phyloP scores from a whole-genome alignment of 805 yeast species.

The Kregervanrija fluxuum region DNA sequence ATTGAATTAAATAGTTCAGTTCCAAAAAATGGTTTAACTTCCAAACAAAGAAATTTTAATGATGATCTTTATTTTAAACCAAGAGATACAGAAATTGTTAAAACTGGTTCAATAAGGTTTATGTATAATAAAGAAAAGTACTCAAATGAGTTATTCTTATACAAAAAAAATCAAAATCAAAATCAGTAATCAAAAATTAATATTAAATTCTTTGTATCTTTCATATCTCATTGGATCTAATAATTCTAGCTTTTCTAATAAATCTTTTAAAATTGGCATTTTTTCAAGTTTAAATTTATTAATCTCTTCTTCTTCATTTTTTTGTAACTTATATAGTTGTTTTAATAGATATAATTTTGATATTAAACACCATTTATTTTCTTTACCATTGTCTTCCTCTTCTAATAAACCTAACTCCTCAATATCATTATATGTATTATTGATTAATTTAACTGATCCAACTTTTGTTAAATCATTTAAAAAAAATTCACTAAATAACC shows the following conservation, averaged over 20 bases:
- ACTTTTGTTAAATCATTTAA: slow-evolving; percentile 29
- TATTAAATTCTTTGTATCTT: slow-evolving; percentile 39
- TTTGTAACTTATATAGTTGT: slow-evolving; percentile 16
- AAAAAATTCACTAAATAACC: slow-evolving; percentile 53
- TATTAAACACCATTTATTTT: slow-evolving; percentile 74
- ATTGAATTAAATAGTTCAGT: slow-evolving; percentile 18
- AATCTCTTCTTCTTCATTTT: slow-evolving; percentile 11
- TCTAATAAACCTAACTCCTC: slow-evolving; percentile 68
- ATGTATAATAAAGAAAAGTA: slow-evolving; percentile 24
- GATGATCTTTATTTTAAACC: slow-evolving; percentile 24
- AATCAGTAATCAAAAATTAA: background rate
- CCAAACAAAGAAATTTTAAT: slow-evolving; percentile 1
- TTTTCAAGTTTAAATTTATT: background rate
- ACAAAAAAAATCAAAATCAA: slow-evolving; percentile 6
- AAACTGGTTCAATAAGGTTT: slow-evolving; percentile 27
- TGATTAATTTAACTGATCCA: slow-evolving; percentile 31
- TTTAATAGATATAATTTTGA: slow-evolving; percentile 41
- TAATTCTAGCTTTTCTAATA: slow-evolving; percentile 37
- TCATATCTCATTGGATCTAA: slow-evolving; percentile 62
- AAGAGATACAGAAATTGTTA: slow-evolving; percentile 25
- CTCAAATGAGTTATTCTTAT: slow-evolving; percentile 19
- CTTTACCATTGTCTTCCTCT: slow-evolving; percentile 53
- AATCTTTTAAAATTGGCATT: slow-evolving; percentile 21
- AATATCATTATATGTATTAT: slow-evolving; percentile 40
- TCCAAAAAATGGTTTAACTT: background rate